Base-by-base conservation (phyloP, 257 asterid genomes). In the Rhazya stricta region DNA sequence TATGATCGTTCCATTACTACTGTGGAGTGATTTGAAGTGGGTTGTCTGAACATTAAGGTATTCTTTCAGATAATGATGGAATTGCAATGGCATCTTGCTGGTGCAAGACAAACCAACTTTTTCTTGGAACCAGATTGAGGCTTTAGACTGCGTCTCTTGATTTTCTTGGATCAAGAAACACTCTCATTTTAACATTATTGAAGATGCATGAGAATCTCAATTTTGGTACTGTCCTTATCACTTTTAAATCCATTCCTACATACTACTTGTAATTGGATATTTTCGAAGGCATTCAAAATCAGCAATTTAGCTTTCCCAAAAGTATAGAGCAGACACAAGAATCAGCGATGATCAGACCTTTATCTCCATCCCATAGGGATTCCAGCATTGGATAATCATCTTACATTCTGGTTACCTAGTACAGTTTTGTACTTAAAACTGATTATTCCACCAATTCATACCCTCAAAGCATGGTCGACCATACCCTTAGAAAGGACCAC, bases 381-480 rank as follows among this genome's bases (percentile, higher is more conserved):
- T 41, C 79, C 34, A 43, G 53, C 62, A 37, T 58, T 34, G 23
- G 29, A 58, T 57, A 34, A 76, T 69, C 67, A 41, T n/a, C 27
- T 39, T 50, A 46, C 41, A 67, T 34, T 36, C 65, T 51, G 27
- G 42, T n/a, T 25, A 50, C 45, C 25, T 73, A 77, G 66, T 70
- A 70, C 71, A 12, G 46, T 45, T 39, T 43, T 45, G 76, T 60
- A 70, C 72, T 48, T 69, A 57, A 0, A 37, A 32, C 34, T 43
- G 75, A 77, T 77, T 39, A 65, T 70, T 72, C 63, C 67, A 12
- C 75, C 53, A 32, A 19, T 76, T 57, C 71, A 68, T 57, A 6
- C 75, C 54, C 66, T 56, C 45, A 12, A 54, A 53, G 81, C 69
- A 72, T 78, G 74, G 73, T 72, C 62, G 69, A 77, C 81, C 81